Base-by-base conservation (phyloP, 192 early-diverging fungal genomes). In the Rhizophagus clarus region DNA sequence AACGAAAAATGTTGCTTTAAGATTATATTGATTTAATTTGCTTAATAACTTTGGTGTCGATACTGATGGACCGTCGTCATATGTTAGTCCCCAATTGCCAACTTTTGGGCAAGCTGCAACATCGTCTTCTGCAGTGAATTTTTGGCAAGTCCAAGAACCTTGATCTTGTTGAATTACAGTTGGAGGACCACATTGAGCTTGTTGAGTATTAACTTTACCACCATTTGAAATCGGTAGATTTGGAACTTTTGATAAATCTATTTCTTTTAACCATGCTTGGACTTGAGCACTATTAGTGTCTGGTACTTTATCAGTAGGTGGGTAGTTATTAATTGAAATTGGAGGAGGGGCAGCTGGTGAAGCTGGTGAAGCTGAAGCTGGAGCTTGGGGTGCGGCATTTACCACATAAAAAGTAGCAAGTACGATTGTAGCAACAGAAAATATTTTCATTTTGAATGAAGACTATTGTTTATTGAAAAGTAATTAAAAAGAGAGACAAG, bases 61-160 rank as follows among this genome's bases (percentile, higher is more conserved):
- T 32, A 81, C 72, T 17, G 89, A 86, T 34, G 89, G 89, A 37
- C 89, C 89, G 60, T 90, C 89, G 62, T 89, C 89, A 74, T 84
- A 90, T 24, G 89, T 90, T n/a, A 89, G 32, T 29, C 87, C 88
- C 88, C 89, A 91, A 73, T 84, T 77, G 31, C 84, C 86, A 62
- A 83, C 72, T 61, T 85, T 88, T 17, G 89, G 89, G 71, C 89
- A 90, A 37, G 45, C 24, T 31, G 78, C 73, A 47, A 89, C 82
- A 62, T 84, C 85, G 20, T 77, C 81, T 17, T 81, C 60, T 10
- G 83, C 80, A 61, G 76, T 77, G 62, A 85, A 86, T 34, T 86
- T 86, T 37, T 86, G 84, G 40, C 85, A 88, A 17, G 88, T 85
- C 89, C 89, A 90, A 81, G 86, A 85, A 74, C 89, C 88, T 63